A percentile compares a stretch with the other conserved stretches of the same genome.
These are phyloP conservation scores for Alloteropsis semialata DNA, from an alignment of 176 grass and related monocot species.

Conservation along the genomic window DNA sequence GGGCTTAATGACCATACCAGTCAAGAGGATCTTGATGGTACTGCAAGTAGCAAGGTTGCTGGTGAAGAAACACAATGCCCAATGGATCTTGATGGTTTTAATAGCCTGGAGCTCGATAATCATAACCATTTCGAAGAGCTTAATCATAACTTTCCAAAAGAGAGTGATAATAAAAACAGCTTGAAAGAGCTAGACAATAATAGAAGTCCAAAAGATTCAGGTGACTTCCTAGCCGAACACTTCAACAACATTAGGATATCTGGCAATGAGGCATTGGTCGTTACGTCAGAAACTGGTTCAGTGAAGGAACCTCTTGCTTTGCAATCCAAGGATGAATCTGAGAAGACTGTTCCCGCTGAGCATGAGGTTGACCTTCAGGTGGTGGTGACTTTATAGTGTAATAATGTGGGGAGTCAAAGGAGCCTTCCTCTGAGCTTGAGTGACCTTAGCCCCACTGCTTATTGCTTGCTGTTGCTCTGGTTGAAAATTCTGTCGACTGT, in stretches of 20 bases:
- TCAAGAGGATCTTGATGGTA: slow-evolving; percentile 20
- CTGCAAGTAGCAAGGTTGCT: slow-evolving; percentile 17
- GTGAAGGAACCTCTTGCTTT: slow-evolving; percentile 36
- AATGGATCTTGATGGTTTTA: background rate
- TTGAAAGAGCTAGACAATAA: background rate
- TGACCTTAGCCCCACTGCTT: background rate
- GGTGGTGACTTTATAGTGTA: slow-evolving; percentile 38
- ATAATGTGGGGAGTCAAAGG: background rate
- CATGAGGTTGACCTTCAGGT: slow-evolving; percentile 45
- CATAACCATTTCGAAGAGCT: background rate
- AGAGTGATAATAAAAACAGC: background rate
- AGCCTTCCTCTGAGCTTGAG: slow-evolving; percentile 19
- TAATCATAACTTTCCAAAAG: slow-evolving; percentile 21
- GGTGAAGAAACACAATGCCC: slow-evolving; percentile 21
- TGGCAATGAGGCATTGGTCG: slow-evolving; percentile 24
- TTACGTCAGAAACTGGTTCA: slow-evolving; percentile 30
- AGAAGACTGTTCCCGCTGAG: slow-evolving; percentile 35
- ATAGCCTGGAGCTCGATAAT: background rate
- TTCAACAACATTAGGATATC: slow-evolving; percentile 34
- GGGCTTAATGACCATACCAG: background rate
- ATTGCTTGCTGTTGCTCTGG: slow-evolving; percentile 13
- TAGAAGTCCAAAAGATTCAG: background rate
- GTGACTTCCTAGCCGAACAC: slow-evolving; percentile 33
- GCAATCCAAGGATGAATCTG: slow-evolving; percentile 24
- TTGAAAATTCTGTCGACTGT: slow-evolving; percentile 21